These are phyloP conservation scores for Botryotinia convoluta DNA, from an alignment of 2,329 filamentous ascomycete genomes.

Conservation along the genomic window DNA sequence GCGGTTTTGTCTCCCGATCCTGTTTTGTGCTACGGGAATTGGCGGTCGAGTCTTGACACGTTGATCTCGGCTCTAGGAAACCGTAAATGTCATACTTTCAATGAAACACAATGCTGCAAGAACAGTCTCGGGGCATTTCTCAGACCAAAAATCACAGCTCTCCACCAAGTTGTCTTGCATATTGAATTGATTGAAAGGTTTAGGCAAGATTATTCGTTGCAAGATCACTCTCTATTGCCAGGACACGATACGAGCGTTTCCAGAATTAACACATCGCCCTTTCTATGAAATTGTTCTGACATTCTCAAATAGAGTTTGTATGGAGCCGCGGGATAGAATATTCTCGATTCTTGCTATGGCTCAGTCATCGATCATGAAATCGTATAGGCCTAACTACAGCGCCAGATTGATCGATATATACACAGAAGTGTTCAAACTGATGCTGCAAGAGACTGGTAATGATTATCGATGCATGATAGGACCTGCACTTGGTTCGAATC, in stretches of 20 bases:
- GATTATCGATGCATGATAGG: neutral
- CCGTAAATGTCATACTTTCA: neutral
- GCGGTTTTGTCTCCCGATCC: neutral
- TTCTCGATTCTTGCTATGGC: neutral
- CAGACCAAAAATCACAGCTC: neutral
- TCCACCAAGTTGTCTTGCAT: neutral
- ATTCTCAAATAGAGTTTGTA: neutral
- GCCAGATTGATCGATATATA: neutral
- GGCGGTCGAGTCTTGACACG: neutral
- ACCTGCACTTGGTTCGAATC: neutral
- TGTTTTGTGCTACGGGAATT: neutral
- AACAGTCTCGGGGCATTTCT: neutral
- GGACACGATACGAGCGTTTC: neutral
- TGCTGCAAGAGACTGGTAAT: neutral
- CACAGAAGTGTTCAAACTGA: neutral
- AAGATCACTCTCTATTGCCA: neutral
- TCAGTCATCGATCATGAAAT: neutral
- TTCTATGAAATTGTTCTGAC: neutral
- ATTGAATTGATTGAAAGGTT: neutral
- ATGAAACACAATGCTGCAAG: neutral
- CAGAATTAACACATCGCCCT: neutral
- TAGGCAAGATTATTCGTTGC: neutral
- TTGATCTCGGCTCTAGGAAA: neutral
- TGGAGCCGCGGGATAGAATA: neutral
- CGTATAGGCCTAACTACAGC: neutral